Evolutionary conservation across 495 filamentous ascomycete species (phyloP).

Genomic region (Hypoxylon rickii): DNA sequence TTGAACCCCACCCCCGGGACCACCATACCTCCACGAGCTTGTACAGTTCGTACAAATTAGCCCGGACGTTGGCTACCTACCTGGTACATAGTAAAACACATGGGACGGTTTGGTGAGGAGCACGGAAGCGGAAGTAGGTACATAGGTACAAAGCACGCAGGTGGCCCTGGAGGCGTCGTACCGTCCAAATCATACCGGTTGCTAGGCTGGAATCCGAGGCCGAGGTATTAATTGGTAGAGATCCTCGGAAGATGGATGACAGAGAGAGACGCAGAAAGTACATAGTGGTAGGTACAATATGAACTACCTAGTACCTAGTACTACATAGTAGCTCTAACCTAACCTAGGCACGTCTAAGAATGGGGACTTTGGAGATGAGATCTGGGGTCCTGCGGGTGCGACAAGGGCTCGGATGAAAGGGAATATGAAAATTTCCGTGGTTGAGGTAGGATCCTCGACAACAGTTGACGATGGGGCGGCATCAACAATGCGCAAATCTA

Average conservation of each 20-base stretch:
- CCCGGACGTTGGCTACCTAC: slow-evolving; percentile 26
- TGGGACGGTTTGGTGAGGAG: background rate
- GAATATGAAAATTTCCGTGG: slow-evolving; percentile 32
- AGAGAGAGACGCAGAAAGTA: too few species aligned
- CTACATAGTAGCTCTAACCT: too few species aligned
- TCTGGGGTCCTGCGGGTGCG: slow-evolving; percentile 26
- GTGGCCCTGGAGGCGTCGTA: too few species aligned
- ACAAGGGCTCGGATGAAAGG: slow-evolving; percentile 35
- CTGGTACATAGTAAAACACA: slow-evolving; percentile 11
- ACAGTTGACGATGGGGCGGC: slow-evolving; percentile 5
- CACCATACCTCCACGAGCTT: slow-evolving; percentile 5
- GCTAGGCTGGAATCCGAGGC: background rate
- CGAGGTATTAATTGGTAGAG: background rate
- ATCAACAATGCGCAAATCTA: background rate
- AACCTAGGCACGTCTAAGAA: background rate
- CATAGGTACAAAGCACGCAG: too few species aligned
- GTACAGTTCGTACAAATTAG: slow-evolving; percentile 21
- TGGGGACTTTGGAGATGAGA: slow-evolving; percentile 26
- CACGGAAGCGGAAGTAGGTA: too few species aligned
- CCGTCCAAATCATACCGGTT: background rate
- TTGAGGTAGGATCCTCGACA: slow-evolving; percentile 24
- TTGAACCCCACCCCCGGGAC: slow-evolving; percentile 19
- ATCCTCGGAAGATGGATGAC: background rate
- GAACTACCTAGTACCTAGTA: too few species aligned
- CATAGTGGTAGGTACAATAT: too few species aligned